phyloP scores from a whole-genome alignment of 2,329 filamentous ascomycete genomes.

The Alternaria consortialis region DNA sequence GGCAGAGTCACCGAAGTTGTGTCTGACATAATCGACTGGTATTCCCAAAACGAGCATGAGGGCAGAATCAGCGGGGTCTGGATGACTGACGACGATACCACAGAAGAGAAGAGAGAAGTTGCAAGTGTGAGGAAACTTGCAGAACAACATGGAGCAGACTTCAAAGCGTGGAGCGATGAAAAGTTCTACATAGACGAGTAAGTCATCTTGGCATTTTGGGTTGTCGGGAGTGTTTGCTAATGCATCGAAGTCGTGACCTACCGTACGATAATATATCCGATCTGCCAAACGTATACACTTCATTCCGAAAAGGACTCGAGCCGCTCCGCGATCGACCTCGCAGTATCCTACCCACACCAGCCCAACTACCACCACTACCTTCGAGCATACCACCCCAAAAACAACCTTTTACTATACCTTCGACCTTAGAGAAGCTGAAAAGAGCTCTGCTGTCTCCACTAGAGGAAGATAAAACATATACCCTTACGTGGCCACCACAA shows the following conservation, averaged over 20 bases:
- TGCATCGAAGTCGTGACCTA: slow-evolving; percentile 68
- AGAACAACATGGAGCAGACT: slow-evolving; percentile 63
- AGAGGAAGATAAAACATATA: slow-evolving; percentile 51
- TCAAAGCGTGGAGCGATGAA: slow-evolving; percentile 75
- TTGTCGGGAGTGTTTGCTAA: slow-evolving; percentile 14
- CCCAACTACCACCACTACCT: slow-evolving; percentile 67
- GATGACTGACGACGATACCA: slow-evolving; percentile 76
- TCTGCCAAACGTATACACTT: slow-evolving; percentile 78
- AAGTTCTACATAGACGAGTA: slow-evolving; percentile 85
- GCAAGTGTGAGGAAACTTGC: slow-evolving; percentile 63
- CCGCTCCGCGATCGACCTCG: slow-evolving; percentile 73
- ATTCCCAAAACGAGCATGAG: slow-evolving; percentile 39
- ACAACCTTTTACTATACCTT: slow-evolving; percentile 70
- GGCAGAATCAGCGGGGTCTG: slow-evolving; percentile 70
- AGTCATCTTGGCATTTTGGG: slow-evolving; percentile 42
- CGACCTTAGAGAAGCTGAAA: slow-evolving; percentile 62
- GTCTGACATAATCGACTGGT: slow-evolving; percentile 63
- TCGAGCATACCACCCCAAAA: slow-evolving; percentile 66
- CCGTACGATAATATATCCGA: slow-evolving; percentile 66
- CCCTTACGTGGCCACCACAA: slow-evolving; percentile 61
- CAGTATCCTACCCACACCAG: slow-evolving; percentile 62
- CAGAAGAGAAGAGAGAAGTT: slow-evolving; percentile 75
- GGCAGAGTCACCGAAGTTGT: slow-evolving; percentile 70
- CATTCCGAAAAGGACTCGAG: slow-evolving; percentile 76
- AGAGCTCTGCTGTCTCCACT: slow-evolving; percentile 67